Base-by-base conservation (phyloP, 2,329 filamentous ascomycete genomes). In the Trichoderma simmonsii region DNA sequence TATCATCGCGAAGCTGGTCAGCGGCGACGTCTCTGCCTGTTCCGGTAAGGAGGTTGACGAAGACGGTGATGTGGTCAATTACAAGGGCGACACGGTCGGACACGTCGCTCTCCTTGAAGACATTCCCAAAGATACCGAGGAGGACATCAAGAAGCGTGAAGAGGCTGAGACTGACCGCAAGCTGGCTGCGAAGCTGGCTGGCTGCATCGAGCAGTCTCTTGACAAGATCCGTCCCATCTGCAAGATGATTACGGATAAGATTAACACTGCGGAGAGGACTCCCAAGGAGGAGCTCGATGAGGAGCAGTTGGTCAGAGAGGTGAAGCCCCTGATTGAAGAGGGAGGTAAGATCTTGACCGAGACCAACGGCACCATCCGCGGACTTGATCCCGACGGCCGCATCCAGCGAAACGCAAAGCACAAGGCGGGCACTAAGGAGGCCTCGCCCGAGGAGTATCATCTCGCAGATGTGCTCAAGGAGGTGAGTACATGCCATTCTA, bases 221-320 rank as follows among this genome's bases (percentile, higher is more conserved):
- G 93, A 97, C 78, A 92, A 91, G 80, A 89, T 97, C 79, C 90
- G 92, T 75, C 94, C 94, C 11, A 90, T 97, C 78, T 92, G 93
- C 86, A 94, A 93, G 83, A 88, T 94, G 85, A 97, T 97, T 81
- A 92, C 89, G 5, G 91, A 94, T 89, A 88, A 91, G 83, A 92
- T 97, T 77, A 93, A 97, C 77, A 86, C 86, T 70, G 93, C 93
- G 32, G 93, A 97, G 81, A 89, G 90, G 75, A 93, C 92, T 32
- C 91, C 92, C 57, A 92, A 93, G 82, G 93, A 97, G 5, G 94
- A 97, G 77, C 90, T 95, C 28, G 94, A 98, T 78, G 95, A 98
- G 80, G 93, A 98, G 78, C 88, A 93, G 76, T 89, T 97, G 6
- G 94, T 98, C 78, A 90, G 93, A 80, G 88, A 94, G 72, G 93